Base-by-base conservation (phyloP, 805 yeast species). In the Isabelozyma gotoi region DNA sequence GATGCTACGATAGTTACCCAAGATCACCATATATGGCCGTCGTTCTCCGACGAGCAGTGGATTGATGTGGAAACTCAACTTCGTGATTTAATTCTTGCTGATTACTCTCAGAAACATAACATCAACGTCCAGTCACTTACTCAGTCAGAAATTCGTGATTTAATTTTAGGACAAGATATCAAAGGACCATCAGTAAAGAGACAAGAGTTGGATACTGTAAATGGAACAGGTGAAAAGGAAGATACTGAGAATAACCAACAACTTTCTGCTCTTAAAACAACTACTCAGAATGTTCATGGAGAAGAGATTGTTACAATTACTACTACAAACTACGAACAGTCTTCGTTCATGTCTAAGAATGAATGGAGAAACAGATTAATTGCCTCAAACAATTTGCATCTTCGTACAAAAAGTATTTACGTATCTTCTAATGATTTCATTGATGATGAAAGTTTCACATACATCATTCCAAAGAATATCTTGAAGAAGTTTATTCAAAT, bases 251-350 rank as follows among this genome's bases (percentile, higher is more conserved):
- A 71, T 11, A 74, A 75, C 45, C 60, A 65, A 31, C 84, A 85
- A 50, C 66, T 84, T 24, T 80, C 90, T 0, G 94, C 96, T 0
- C 76, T 84, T 52, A 90, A 88, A 53, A 82, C 96, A 0, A 85
- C 83, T 44, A 86, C 96, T 0, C 82, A 83, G 19, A 94, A 89
- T 58, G 96, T 88, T 2, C 97, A 91, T 57, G 99, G 99, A 27
- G 99, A 94, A 59, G 95, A 91, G 55, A 92, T 94, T 55, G 85
- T 87, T 34, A 92, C 96, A 0, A 96, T 92, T 21, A 90, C 98
- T 0, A 90, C 98, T 0, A 82, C 91, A 14, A 81, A 81, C 49
- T 91, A 87, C 59, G 99, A 90, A 60, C 94, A 88, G 55, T 84
- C 82, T 67, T 68, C 84, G 12, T 94, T 94, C 60, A 74, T 84